These are phyloP conservation scores for Blastobotrys persicus DNA, from an alignment of 1,139 yeast species.

Conservation along the genomic window DNA sequence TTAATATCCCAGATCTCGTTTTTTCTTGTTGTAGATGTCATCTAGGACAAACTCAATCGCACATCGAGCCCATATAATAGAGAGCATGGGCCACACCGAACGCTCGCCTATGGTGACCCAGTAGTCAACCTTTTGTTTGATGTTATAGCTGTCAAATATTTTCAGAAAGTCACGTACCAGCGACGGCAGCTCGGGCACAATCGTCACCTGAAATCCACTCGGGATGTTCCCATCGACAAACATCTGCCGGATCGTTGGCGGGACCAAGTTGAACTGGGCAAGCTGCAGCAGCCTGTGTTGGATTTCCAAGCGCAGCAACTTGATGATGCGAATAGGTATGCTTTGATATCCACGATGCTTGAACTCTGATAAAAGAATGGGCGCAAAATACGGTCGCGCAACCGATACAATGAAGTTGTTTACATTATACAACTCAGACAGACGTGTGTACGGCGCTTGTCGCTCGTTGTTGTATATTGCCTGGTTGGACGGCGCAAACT, in stretches of 20 bases:
- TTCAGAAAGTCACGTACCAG: conserved; percentile 65
- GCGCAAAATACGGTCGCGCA: conserved; percentile 92
- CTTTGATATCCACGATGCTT: conserved; percentile 57
- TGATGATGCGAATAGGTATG: conserved; percentile 45
- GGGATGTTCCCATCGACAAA: conserved; percentile 89
- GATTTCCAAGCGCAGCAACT: conserved; percentile 59
- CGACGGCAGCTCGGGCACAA: conserved; percentile 78
- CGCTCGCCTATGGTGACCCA: conserved; percentile 92
- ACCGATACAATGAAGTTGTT: conserved; percentile 86
- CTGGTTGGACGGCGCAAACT: conserved; percentile 50
- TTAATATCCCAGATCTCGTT: conserved; percentile 2
- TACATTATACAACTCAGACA: conserved; percentile 90
- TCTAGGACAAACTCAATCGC: conserved; percentile 87
- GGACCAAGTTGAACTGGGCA: conserved; percentile 73
- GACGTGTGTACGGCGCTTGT: conserved; percentile 75
- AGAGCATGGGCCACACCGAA: conserved; percentile 90
- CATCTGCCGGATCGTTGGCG: conserved; percentile 67
- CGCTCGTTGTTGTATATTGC: conserved; percentile 36
- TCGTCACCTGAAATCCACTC: conserved; percentile 74
- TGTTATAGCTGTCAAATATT: conserved; percentile 69
- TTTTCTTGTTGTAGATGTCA: conserved; percentile 54
- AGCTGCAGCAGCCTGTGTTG: conserved; percentile 81
- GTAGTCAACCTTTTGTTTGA: conserved; percentile 69
- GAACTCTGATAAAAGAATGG: conserved; percentile 77
- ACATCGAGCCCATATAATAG: conserved; percentile 83